These are phyloP conservation scores for Mucor saturninus DNA, from an alignment of 371 early-diverging fungal genomes.

Conservation along the genomic window DNA sequence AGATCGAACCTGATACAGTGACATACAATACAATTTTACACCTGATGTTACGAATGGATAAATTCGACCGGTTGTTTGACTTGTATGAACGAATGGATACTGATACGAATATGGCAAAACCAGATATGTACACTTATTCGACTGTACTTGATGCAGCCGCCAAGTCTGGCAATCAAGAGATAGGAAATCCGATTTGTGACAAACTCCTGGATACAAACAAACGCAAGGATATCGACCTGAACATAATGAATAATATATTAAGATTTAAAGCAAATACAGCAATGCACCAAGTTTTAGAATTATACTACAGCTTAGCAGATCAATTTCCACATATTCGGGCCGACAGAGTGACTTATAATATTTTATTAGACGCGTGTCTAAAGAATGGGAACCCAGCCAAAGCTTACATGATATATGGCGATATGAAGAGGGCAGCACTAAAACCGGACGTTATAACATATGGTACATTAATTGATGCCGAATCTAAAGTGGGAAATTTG, in stretches of 20 bases:
- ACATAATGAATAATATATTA: constrained; percentile 43
- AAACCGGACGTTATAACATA: constrained; percentile 58
- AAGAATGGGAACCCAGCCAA: constrained; percentile 34
- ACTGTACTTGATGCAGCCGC: constrained; percentile 50
- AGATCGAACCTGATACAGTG: constrained; percentile 42
- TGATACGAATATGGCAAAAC: constrained; percentile 14
- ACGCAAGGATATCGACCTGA: constrained; percentile 15
- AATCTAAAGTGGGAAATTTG: constrained; percentile 35
- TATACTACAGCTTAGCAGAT: constrained; percentile 25
- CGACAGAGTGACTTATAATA: constrained; percentile 45
- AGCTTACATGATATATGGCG: constrained; percentile 39
- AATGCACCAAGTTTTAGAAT: constrained; percentile 24
- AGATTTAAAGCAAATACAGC: constrained; percentile 23
- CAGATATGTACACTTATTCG: constrained; percentile 57
- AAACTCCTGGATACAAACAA: constrained; percentile 2
- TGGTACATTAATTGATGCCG: constrained; percentile 57
- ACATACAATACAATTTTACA: constrained; percentile 55
- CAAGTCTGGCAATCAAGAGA: constrained; percentile 3
- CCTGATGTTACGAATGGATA: constrained; percentile 17
- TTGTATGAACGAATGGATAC: constrained; percentile 41
- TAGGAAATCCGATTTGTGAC: constrained; percentile 30
- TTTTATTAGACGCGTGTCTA: constrained; percentile 47
- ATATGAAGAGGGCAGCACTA: constrained; percentile 37
- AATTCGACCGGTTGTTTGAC: constrained; percentile 26
- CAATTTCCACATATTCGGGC: constrained; percentile 29